Evolutionary conservation across 2,329 filamentous ascomycete genomes (phyloP).

Genomic region (Cladophialophora yegresii): DNA sequence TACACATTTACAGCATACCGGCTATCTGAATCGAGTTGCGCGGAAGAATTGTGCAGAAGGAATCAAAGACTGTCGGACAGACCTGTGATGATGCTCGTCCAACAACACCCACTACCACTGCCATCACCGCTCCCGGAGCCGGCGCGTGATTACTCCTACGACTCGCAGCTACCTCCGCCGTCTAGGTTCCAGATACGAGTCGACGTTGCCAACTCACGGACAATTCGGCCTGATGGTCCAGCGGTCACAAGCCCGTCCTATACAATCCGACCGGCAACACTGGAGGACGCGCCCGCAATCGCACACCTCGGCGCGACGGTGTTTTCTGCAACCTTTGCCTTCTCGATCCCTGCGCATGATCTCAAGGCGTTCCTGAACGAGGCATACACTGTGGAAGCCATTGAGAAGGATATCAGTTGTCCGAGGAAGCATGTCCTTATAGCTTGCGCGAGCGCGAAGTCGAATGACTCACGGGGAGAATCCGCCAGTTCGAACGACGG

Average conservation of each 20-base stretch:
- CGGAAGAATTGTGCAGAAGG: neutral
- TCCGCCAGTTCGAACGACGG: neutral
- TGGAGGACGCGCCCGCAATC: conserved; percentile 27
- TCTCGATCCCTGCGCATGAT: conserved; percentile 31
- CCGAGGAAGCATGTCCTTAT: conserved; percentile 28
- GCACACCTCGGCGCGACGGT: conserved; percentile 28
- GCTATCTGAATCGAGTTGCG: too few species aligned
- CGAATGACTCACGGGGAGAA: neutral
- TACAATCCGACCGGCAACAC: conserved; percentile 20
- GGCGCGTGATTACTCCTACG: conserved; percentile 21
- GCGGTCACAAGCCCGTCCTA: conserved; percentile 7
- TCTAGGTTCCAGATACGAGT: conserved; percentile 14
- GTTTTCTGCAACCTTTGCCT: conserved; percentile 31
- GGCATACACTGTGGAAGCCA: conserved; percentile 25
- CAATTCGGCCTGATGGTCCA: neutral
- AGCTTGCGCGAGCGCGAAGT: conserved; percentile 10
- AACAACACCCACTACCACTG: conserved; percentile 7
- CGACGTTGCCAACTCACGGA: neutral
- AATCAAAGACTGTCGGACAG: neutral
- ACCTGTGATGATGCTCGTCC: conserved; percentile 11
- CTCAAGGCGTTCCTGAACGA: conserved; percentile 28
- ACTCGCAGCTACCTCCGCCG: conserved; percentile 24
- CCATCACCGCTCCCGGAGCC: conserved; percentile 6
- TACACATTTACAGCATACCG: too few species aligned
- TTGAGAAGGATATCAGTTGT: conserved; percentile 24